phyloP scores from a whole-genome alignment of 495 filamentous ascomycete species.

The Antarctomyces pellizariae region DNA sequence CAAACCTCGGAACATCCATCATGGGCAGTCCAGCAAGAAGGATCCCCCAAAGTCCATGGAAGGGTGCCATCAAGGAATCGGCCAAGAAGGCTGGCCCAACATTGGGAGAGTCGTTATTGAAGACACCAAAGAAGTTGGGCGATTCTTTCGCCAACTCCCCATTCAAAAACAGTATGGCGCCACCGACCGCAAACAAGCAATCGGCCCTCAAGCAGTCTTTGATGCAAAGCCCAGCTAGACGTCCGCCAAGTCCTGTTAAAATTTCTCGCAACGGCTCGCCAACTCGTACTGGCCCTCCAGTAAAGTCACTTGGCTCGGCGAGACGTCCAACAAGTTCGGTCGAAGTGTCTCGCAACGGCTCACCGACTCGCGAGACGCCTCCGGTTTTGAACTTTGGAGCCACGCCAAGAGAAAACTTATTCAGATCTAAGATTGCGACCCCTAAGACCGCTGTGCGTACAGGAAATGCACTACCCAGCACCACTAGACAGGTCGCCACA shows the following conservation, averaged over 20 bases:
- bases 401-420: conserved; percentile 4
- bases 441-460: conserved; percentile 8
- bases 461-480: conserved; percentile 6
- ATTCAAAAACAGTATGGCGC: conserved; percentile 9
- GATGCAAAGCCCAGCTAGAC: conserved; percentile 25
- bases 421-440: conserved; percentile 10
- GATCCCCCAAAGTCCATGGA: conserved; percentile 21
- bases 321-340: conserved; percentile 16
- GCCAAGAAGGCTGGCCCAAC: conserved; percentile 18
- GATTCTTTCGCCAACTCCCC: conserved; percentile 8
- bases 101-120: conserved; percentile 5
- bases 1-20: conserved; percentile 11
- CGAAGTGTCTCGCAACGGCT: conserved; percentile 14
- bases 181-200: conserved; percentile 2
- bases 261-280: conserved; percentile 13
- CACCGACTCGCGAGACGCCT: conserved; percentile 8
- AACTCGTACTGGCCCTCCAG: conserved; percentile 5
- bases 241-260: conserved; percentile 20
- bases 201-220: conserved; percentile 19
- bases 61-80: conserved; percentile 22
- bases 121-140: too few species aligned
- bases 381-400: too few species aligned
- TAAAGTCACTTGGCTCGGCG: conserved; percentile 1
- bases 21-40: conserved; percentile 25
- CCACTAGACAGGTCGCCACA: conserved; percentile 1